Evolutionary conservation across 345 rosid genomes (phyloP).

Genomic region (Angophora floribunda): DNA sequence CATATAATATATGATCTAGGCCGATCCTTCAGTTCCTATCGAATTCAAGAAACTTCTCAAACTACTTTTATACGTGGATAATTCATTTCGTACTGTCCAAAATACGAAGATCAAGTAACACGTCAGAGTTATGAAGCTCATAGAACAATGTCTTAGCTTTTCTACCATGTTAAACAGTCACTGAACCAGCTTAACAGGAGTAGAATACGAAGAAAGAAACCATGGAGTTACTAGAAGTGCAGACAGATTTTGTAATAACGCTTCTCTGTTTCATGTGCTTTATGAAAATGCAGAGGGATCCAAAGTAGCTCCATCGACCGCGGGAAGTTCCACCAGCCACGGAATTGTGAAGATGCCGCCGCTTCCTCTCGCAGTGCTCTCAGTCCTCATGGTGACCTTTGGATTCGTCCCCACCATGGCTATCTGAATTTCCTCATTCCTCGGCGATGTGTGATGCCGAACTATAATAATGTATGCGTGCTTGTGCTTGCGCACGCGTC

Average conservation of each 20-base stretch:
- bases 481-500: neutral
- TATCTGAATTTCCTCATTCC: neutral
- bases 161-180: neutral
- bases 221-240: neutral
- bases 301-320: neutral
- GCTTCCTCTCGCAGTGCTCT: slow-evolving; percentile 7
- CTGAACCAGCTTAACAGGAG: neutral
- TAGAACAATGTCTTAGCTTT: neutral
- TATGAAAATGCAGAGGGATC: neutral
- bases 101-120: neutral
- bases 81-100: neutral
- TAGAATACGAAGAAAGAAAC: neutral
- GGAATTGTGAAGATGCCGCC: neutral
- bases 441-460: neutral
- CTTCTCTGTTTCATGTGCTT: neutral
- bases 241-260: neutral
- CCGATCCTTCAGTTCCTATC: neutral
- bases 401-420: slow-evolving; percentile 1
- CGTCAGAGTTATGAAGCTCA: neutral
- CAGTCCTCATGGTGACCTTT: slow-evolving; percentile 3
- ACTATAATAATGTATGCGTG: neutral
- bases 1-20: neutral
- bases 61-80: neutral
- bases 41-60: neutral
- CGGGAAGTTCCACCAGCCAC: neutral